Percentiles rank a stretch among this genome's conserved stretches.
Evolutionary conservation across 192 early-diverging fungal genomes (phyloP).

Genomic region (Backusella luteola): DNA sequence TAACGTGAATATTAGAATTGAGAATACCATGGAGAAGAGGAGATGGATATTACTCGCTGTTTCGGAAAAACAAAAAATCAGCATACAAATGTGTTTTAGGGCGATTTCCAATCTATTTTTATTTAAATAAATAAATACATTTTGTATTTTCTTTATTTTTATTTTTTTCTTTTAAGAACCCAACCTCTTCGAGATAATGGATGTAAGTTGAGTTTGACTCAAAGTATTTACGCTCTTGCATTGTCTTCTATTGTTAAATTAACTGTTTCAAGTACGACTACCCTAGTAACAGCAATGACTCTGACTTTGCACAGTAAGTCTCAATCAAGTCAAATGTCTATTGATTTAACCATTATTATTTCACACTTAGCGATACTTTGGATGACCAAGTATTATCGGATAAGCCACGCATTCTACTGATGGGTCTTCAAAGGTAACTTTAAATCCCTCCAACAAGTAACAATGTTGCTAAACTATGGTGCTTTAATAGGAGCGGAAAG

Average conservation of each 20-base stretch:
- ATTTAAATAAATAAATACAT: not conserved
- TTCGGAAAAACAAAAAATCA: not conserved
- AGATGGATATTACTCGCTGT: not conserved
- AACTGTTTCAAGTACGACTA: slow-evolving; percentile 12
- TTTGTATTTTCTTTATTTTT: not conserved
- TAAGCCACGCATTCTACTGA: slow-evolving; percentile 45
- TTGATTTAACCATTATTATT: slow-evolving; percentile 1
- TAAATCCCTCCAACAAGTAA: not conserved
- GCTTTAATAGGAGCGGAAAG: slow-evolving; percentile 69
- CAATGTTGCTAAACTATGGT: not conserved
- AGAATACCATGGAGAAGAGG: too few relatives aligned
- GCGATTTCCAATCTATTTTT: not conserved
- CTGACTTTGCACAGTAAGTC: slow-evolving; percentile 12
- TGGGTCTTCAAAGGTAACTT: slow-evolving; percentile 45
- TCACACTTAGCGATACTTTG: slow-evolving; percentile 20
- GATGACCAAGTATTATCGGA: slow-evolving; percentile 23
- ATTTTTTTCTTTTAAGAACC: not conserved
- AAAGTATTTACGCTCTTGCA: not conserved
- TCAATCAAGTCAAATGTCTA: not conserved
- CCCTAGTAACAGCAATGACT: slow-evolving; percentile 14
- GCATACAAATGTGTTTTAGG: not conserved
- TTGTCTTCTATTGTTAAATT: too few relatives aligned
- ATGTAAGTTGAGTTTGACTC: not conserved
- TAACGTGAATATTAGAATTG: too few relatives aligned
- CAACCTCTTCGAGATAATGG: not conserved